Percentiles rank a stretch among this genome's conserved stretches.
phyloP scores from a whole-genome alignment of 129 eudicot genomes.

The Escallonia herrerae region DNA sequence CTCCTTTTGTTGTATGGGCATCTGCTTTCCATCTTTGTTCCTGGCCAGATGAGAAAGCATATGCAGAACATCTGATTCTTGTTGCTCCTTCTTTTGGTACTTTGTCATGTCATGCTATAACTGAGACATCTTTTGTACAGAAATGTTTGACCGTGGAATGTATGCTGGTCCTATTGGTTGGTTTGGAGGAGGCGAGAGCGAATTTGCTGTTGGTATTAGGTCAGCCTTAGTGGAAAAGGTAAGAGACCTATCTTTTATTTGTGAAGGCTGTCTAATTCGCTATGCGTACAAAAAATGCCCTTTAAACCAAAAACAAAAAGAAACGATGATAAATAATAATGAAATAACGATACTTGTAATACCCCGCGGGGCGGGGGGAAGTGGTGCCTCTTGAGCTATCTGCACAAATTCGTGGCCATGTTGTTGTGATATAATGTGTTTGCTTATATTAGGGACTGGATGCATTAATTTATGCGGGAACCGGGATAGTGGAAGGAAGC shows the following conservation, averaged over 20 bases:
- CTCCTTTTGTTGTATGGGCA: too few species aligned
- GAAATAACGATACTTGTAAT: too few species aligned
- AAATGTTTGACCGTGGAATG: slow-evolving; percentile 95
- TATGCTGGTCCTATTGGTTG: slow-evolving; percentile 99
- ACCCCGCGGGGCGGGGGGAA: too few species aligned
- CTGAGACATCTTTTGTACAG: slow-evolving; percentile 32
- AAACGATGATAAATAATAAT: too few species aligned
- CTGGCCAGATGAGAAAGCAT: too few species aligned
- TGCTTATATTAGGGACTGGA: slow-evolving; percentile 47
- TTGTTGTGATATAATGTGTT: slow-evolving; percentile 1
- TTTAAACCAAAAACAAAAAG: too few species aligned
- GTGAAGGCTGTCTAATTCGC: too few species aligned
- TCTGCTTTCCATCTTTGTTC: too few species aligned
- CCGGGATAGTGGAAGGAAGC: slow-evolving; percentile 95
- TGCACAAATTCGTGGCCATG: background rate
- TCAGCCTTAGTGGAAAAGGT: slow-evolving; percentile 86
- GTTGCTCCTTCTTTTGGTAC: background rate
- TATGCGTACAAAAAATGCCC: too few species aligned
- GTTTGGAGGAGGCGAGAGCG: slow-evolving; percentile 97
- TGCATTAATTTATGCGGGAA: slow-evolving; percentile 90
- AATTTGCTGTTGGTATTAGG: slow-evolving; percentile 95
- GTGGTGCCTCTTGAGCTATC: background rate
- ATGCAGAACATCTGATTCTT: background rate
- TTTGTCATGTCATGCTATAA: background rate
- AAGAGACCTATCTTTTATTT: too few species aligned